Base-by-base conservation (phyloP, 2,329 filamentous ascomycete genomes). In the Penicillium sumatraense region DNA sequence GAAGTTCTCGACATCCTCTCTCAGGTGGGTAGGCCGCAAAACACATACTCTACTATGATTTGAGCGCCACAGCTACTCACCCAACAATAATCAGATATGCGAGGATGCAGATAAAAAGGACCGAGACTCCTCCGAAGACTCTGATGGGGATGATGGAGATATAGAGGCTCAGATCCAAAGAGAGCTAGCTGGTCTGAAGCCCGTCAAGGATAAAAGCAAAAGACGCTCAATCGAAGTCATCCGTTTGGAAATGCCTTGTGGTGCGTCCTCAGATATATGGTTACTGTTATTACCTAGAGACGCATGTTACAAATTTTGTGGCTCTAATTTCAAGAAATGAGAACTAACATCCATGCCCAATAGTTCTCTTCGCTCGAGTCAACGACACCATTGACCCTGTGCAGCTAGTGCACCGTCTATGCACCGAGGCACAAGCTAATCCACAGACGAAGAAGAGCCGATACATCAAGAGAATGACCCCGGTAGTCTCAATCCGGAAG, bases 121-220 rank as follows among this genome's bases (percentile, higher is more conserved):
- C 52, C 11, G 14, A 24, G 60, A 61, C 13, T 56, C 65, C 33
- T 58, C 66, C 23, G 53, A 64, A 59, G 66, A 72, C 58, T 65
- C 66, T 40, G 73, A 72, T 14, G 76, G 76, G 54, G 75, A 73
- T n/a, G 76, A 76, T 55, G 75, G 73, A 52, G 83, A 85, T 64
- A 86, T 87, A 59, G 85, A 87, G 71, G 81, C 80, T 26, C 82
- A 84, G 59, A 86, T 88, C 59, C 72, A 76, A 62, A 81, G 80
- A 60, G 85, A 88, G 67, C 71, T 88, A 36, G 79, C 79, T 57
- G 78, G 76, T 46, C 77, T 86, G 55, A 77, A 80, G 57, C 73
- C 75, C 31, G 79, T 77, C 61, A 78, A 80, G 45, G 67, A 68
- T 27, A 73, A 71, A 26, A 73, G 75, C 26, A 73, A 71, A 26